phyloP scores from a whole-genome alignment of 306 rosid genomes.

The Astragalus membranaceus region DNA sequence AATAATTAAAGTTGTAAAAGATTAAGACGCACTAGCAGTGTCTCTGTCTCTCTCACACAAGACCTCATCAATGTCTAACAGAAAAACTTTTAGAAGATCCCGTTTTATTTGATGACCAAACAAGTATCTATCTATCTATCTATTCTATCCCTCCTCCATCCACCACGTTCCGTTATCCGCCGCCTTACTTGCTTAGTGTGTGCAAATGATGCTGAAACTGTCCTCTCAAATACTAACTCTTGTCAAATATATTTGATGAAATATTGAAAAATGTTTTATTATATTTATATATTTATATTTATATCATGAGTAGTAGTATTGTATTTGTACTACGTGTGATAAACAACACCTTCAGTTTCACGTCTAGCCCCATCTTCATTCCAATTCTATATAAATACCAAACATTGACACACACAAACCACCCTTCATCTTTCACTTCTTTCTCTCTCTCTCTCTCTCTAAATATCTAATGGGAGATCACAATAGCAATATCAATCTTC shows the following conservation, averaged over 20 bases:
- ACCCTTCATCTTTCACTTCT: not conserved
- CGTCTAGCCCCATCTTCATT: constrained; percentile 23
- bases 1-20: not conserved
- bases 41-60: not conserved
- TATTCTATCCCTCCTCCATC: no score
- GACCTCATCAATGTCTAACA: not conserved
- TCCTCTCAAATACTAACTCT: not conserved
- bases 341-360: constrained; percentile 48
- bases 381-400: constrained; percentile 43
- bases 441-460: not conserved
- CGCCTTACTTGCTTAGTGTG: constrained; percentile 31
- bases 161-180: constrained; percentile 46
- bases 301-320: not conserved
- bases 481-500: constrained; percentile 58
- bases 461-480: constrained; percentile 39
- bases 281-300: no score
- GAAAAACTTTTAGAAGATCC: constrained; percentile 10
- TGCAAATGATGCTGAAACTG: constrained; percentile 1
- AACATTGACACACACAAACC: constrained; percentile 4
- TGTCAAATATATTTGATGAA: constrained; percentile 12
- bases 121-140: constrained; percentile 12
- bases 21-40: not conserved
- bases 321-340: constrained; percentile 8
- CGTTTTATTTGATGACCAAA: constrained; percentile 17
- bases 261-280: not conserved